Evolutionary conservation across 2,329 filamentous ascomycete species (phyloP).

Genomic region (Hypoxylon sp.): DNA sequence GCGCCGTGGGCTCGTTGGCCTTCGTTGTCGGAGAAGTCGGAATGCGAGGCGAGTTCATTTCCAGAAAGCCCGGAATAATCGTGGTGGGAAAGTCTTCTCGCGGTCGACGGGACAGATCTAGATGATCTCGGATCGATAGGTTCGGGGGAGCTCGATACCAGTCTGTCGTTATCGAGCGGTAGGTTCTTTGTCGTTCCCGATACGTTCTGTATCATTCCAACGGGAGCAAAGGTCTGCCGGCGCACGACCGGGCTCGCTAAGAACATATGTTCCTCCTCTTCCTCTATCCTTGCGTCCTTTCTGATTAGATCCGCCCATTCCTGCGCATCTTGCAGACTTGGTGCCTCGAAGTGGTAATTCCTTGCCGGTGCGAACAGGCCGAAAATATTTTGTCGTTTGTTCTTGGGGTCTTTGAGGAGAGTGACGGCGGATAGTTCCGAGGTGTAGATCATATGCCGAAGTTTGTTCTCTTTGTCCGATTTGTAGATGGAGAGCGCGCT

Average conservation of each 20-base stretch:
- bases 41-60: slow-evolving; percentile 80
- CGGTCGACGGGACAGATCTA: slow-evolving; percentile 50
- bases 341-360: slow-evolving; percentile 90
- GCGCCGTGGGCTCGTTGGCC: slow-evolving; percentile 61
- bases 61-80: slow-evolving; percentile 74
- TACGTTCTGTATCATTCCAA: slow-evolving; percentile 41
- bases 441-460: slow-evolving; percentile 88
- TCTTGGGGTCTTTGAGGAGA: slow-evolving; percentile 87
- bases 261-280: slow-evolving; percentile 87
- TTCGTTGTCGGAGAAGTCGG: slow-evolving; percentile 84
- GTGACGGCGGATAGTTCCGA: slow-evolving; percentile 93
- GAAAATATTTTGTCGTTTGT: slow-evolving; percentile 88
- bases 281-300: slow-evolving; percentile 82
- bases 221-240: slow-evolving; percentile 58
- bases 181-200: slow-evolving; percentile 41
- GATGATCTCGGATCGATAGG: slow-evolving; percentile 57
- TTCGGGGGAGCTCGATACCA: slow-evolving; percentile 72
- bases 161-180: slow-evolving; percentile 55
- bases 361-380: slow-evolving; percentile 90
- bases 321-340: slow-evolving; percentile 77
- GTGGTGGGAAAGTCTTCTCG: slow-evolving; percentile 69
- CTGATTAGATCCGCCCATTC: slow-evolving; percentile 90
- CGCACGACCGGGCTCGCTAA: slow-evolving; percentile 73
- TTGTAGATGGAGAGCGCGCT: slow-evolving; percentile 94
- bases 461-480: slow-evolving; percentile 86